These are phyloP conservation scores for Colletotrichum costaricense DNA, from an alignment of 2,329 filamentous ascomycete genomes.

Conservation along the genomic window DNA sequence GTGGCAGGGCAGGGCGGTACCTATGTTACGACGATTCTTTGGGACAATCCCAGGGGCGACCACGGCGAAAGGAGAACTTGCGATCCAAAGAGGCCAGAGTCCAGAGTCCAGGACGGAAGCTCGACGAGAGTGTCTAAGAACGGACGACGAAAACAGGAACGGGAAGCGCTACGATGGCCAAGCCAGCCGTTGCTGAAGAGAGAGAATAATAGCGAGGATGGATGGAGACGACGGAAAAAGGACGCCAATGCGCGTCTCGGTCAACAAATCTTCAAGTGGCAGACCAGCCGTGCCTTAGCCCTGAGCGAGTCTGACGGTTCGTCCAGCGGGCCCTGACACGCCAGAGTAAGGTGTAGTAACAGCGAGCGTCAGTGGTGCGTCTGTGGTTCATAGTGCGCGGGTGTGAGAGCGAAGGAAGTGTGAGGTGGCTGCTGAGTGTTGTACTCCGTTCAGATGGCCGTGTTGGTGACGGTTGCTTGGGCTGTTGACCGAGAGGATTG, in stretches of 20 bases:
- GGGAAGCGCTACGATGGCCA: background rate
- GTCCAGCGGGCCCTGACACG: background rate
- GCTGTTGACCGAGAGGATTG: background rate
- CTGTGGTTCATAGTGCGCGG: background rate
- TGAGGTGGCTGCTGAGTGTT: background rate
- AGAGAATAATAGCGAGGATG: background rate
- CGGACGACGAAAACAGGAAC: background rate
- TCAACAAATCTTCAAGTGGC: conserved; percentile 16
- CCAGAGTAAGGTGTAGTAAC: conserved; percentile 8
- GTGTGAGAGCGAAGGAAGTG: background rate
- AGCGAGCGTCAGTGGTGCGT: conserved; percentile 10
- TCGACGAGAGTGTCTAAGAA: background rate
- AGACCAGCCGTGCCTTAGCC: conserved; percentile 27
- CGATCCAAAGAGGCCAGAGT: background rate
- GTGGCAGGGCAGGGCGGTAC: conserved; percentile 5
- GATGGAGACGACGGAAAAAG: background rate
- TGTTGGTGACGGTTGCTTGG: background rate
- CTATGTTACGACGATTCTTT: conserved; percentile 9
- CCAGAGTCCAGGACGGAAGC: background rate
- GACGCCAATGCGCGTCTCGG: conserved; percentile 26
- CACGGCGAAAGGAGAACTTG: background rate
- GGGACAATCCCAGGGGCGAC: background rate
- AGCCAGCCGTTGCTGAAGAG: background rate
- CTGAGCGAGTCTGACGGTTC: conserved; percentile 11
- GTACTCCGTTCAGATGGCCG: too few species aligned